Evolutionary conservation across 805 yeast species (phyloP).

Genomic region (Ogataea polymorpha): DNA sequence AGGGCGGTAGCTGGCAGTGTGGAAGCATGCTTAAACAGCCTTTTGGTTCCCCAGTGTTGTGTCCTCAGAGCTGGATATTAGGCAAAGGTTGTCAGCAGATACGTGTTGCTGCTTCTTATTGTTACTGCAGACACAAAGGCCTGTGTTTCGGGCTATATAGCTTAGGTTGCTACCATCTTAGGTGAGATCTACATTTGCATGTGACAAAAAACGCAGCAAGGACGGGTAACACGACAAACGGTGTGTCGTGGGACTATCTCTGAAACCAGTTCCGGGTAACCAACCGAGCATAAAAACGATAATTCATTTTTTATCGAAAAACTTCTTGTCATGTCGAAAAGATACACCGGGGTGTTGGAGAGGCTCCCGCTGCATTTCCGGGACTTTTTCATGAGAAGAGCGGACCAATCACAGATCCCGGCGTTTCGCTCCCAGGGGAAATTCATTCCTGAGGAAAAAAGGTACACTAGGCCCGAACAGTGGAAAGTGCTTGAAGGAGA

Average conservation of each 20-base stretch:
- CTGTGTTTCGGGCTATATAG: not conserved
- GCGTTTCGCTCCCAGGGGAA: slow-evolving; percentile 27
- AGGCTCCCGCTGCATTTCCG: slow-evolving; percentile 28
- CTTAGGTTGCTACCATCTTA: not conserved
- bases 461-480: slow-evolving; percentile 44
- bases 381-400: slow-evolving; percentile 30
- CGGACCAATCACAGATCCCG: slow-evolving; percentile 30
- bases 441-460: slow-evolving; percentile 31
- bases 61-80: not conserved
- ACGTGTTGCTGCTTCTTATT: not conserved
- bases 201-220: slow-evolving; percentile 1
- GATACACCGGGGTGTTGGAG: slow-evolving; percentile 32
- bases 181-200: slow-evolving; percentile 1
- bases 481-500: slow-evolving; percentile 73
- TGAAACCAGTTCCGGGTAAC: slow-evolving; percentile 1
- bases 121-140: not conserved
- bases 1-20: slow-evolving; percentile 3
- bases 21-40: not conserved
- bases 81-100: not conserved
- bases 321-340: slow-evolving; percentile 16
- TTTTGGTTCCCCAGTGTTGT: not conserved
- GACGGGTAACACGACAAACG: not conserved
- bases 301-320: not conserved
- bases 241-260: not conserved
- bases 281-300: not conserved